A percentile compares a stretch with the other conserved stretches of the same genome.
Conservation (phyloP, 805 yeast species). For the Zygotorulaspora chibaensis region DNA sequence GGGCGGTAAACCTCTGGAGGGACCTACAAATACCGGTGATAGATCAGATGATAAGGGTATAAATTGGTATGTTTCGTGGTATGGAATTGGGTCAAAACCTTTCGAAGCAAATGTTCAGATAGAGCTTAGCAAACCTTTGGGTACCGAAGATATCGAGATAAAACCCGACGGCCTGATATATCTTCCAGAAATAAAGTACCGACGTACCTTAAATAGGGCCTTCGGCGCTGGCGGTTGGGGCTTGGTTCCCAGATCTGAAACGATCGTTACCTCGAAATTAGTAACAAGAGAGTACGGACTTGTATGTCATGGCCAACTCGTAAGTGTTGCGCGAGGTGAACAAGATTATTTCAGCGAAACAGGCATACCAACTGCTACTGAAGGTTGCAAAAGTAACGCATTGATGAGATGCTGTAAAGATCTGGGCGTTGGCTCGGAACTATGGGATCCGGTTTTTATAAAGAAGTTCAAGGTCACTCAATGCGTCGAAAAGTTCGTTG, state of each 20-base stretch:
- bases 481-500: slow-evolving; percentile 83
- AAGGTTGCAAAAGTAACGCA: slow-evolving; percentile 95
- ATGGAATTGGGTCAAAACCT: slow-evolving; percentile 78
- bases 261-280: slow-evolving; percentile 64
- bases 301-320: slow-evolving; percentile 81
- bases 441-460: slow-evolving; percentile 95
- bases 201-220: slow-evolving; percentile 81
- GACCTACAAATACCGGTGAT: neutral
- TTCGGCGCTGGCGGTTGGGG: slow-evolving; percentile 99
- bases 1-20: slow-evolving; percentile 11
- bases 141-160: slow-evolving; percentile 75
- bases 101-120: slow-evolving; percentile 59
- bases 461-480: slow-evolving; percentile 55
- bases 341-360: slow-evolving; percentile 84
- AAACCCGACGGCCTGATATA: slow-evolving; percentile 93
- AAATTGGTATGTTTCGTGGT: slow-evolving; percentile 85
- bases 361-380: slow-evolving; percentile 91
- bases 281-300: slow-evolving; percentile 89
- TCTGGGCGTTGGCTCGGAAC: slow-evolving; percentile 90
- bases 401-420: slow-evolving; percentile 98
- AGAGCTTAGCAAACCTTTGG: slow-evolving; percentile 59
- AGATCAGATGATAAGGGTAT: slow-evolving; percentile 14
- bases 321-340: slow-evolving; percentile 91
- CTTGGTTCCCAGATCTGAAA: slow-evolving; percentile 85
- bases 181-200: slow-evolving; percentile 91